Evolutionary conservation across 2,329 filamentous ascomycete genomes (phyloP).

Genomic region (Colletotrichum musicola): DNA sequence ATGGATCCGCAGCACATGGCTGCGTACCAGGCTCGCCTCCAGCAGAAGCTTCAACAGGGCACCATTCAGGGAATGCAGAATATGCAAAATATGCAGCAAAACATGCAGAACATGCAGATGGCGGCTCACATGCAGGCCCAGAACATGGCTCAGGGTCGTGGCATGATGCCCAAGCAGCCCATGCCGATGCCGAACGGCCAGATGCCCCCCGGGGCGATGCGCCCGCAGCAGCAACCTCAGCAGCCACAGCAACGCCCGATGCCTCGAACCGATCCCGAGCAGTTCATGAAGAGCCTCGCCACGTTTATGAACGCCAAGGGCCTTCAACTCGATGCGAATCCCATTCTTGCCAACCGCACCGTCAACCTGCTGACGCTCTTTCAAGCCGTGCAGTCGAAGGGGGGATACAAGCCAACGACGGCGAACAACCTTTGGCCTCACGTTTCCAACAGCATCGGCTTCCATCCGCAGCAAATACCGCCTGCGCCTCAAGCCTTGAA

Average conservation of each 20-base stretch:
- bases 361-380: conserved; percentile 85
- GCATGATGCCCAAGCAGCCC: conserved; percentile 66
- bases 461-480: conserved; percentile 73
- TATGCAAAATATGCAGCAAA: conserved; percentile 50
- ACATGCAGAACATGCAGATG: conserved; percentile 64
- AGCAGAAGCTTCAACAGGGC: conserved; percentile 78
- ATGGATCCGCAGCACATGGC: conserved; percentile 81
- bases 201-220: conserved; percentile 61
- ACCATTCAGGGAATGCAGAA: conserved; percentile 60
- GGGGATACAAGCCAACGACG: conserved; percentile 81
- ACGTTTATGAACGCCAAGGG: conserved; percentile 82
- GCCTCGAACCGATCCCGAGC: conserved; percentile 67
- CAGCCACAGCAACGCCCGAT: conserved; percentile 55
- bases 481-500: conserved; percentile 78
- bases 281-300: conserved; percentile 81
- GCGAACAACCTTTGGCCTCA: conserved; percentile 79
- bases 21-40: conserved; percentile 85
- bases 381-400: conserved; percentile 78
- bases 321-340: conserved; percentile 80
- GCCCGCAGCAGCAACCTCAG: conserved; percentile 56
- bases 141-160: conserved; percentile 55
- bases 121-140: conserved; percentile 65
- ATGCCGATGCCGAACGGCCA: conserved; percentile 69
- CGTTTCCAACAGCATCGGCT: conserved; percentile 74
- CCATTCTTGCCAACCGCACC: conserved; percentile 78